Base-by-base conservation (phyloP, 305 asterid genomes). In the Fraxinus sp. region DNA sequence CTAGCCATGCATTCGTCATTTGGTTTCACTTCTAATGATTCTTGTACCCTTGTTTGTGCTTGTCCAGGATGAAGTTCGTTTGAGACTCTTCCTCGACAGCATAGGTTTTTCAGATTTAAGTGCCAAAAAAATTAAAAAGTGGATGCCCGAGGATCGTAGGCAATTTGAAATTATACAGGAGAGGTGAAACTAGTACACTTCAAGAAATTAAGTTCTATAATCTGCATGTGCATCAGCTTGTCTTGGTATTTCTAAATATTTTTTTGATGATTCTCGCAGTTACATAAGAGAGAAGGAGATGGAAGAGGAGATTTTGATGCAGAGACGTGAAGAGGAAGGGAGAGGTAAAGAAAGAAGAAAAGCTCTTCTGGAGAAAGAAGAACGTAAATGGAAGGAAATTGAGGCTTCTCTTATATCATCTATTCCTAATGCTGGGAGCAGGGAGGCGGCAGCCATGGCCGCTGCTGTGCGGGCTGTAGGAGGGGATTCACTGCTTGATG, bases 401-500 rank as follows among this genome's bases (percentile, higher is more conserved):
- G 99, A 97, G 90, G 98, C 99, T 64, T 90, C 97, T 62, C 97
- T 97, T 84, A 91, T 97, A 88, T 92, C 97, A 74, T 93, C 97
- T 30, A 94, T 95, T 86, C 99, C 99, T 81, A 93, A 97, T 91
- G 99, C 97, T 88, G 98, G 99, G 71, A 94, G 93, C 91, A 91
- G 99, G 86, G 99, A 97, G 89, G 99, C 99, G 75, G 95, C 97
- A 33, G 99, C 99, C 79, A 86, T 97, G 98, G 95, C 99, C 79
- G 95, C 97, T 88, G 99, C 99, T 66, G 98, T 97, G 85, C 99
- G 99, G 87, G 99, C 99, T 62, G 93, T 97, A 14, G 99, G 99
- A 77, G 97, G 99, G 81, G 99, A 97, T 94, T 95, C 99, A 82
- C 97, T 95, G 77, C 95, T 92, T 76, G 98, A 93, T 84, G 97